Evolutionary conservation across 2,329 filamentous ascomycete species (phyloP), one percentile per base, ranked within the genome.

Genomic region (Diplodia scrobiculata): DNA sequence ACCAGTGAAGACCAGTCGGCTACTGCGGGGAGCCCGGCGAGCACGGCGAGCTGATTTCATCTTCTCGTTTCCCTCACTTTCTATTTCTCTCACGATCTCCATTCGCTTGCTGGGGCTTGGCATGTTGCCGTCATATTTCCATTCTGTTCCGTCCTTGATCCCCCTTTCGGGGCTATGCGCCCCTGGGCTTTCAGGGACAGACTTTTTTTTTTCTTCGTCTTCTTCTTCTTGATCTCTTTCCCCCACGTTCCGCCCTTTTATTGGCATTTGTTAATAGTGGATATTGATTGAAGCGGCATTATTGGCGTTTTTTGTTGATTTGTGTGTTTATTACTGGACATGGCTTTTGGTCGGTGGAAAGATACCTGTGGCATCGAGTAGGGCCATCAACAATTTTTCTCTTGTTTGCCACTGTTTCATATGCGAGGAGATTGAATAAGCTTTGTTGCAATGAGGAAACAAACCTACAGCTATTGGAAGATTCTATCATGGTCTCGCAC

Each of bases 271-370:
- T 41, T 58, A 7, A 27, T 58, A 41, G 7, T 19, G 41, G n/a
- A 19, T 36, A 27, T 48, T 29, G 48, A 17, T 21, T 14, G n/a
- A 34, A 62, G 58, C 58, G 58, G 58, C 58, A 62, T 62, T n/a
- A 62, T 62, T 50, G 58, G 58, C 58, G 58, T 62, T 53, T 17
- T 2, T 11, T 21, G 1, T 25, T 41, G 17, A 17, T 7, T n/a
- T n/a, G 17, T 41, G 21, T 14, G 11, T 41, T 41, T 41, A 5
- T 17, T 9, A 45, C n/a, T 45, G 25, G 11, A 51, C 9, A 27
- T 25, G 48, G 48, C 3, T 36, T 36, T 36, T 21, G 48, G 25
- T 51, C 6, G 48, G 48, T 51, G 48, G 48, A 27, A 27, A 45
- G 41, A 45, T 45, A 45, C 41, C 41, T 45, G n/a, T 45, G 41